Conservation (phyloP, 2,329 filamentous ascomycete species). For the Penicillium decumbens region DNA sequence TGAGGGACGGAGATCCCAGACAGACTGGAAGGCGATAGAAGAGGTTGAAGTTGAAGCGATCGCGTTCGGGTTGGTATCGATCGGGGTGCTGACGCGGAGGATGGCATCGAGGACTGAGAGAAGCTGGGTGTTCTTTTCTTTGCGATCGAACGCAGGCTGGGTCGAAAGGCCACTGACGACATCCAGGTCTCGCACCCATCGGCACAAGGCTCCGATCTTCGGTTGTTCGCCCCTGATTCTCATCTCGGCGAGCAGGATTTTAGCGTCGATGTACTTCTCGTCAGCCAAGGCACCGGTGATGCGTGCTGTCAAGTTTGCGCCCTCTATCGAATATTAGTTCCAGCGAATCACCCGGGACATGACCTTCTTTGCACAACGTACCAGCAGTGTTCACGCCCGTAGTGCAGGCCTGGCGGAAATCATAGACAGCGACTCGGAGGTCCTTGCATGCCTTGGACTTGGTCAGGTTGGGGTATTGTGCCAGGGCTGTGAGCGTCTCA, state of each 20-base stretch:
- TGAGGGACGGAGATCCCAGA: slow-evolving; percentile 56
- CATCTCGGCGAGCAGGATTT: slow-evolving; percentile 65
- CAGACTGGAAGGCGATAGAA: slow-evolving; percentile 56
- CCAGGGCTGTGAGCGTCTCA: slow-evolving; percentile 58
- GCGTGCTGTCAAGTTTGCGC: slow-evolving; percentile 61
- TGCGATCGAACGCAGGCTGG: slow-evolving; percentile 37
- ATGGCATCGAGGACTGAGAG: slow-evolving; percentile 61
- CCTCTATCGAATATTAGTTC: slow-evolving; percentile 35
- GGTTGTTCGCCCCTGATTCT: slow-evolving; percentile 60
- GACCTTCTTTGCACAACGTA: slow-evolving; percentile 20
- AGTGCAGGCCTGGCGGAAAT: slow-evolving; percentile 64
- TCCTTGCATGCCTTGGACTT: slow-evolving; percentile 66
- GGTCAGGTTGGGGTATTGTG: slow-evolving; percentile 58
- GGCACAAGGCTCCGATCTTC: slow-evolving; percentile 64
- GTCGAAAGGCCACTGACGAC: slow-evolving; percentile 63
- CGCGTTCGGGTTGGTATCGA: slow-evolving; percentile 43
- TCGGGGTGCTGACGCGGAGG: slow-evolving; percentile 58
- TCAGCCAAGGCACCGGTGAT: slow-evolving; percentile 64
- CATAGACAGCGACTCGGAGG: slow-evolving; percentile 62
- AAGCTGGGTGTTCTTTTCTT: slow-evolving; percentile 50
- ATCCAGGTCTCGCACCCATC: slow-evolving; percentile 68
- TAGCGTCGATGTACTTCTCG: slow-evolving; percentile 61
- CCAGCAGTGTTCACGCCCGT: slow-evolving; percentile 59
- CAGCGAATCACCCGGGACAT: neutral
- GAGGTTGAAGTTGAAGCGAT: slow-evolving; percentile 31